A percentile compares a stretch with the other conserved stretches of the same genome.
Evolutionary conservation across 2,329 filamentous ascomycete genomes (phyloP).

Genomic region (Pestalotiopsis sp.): DNA sequence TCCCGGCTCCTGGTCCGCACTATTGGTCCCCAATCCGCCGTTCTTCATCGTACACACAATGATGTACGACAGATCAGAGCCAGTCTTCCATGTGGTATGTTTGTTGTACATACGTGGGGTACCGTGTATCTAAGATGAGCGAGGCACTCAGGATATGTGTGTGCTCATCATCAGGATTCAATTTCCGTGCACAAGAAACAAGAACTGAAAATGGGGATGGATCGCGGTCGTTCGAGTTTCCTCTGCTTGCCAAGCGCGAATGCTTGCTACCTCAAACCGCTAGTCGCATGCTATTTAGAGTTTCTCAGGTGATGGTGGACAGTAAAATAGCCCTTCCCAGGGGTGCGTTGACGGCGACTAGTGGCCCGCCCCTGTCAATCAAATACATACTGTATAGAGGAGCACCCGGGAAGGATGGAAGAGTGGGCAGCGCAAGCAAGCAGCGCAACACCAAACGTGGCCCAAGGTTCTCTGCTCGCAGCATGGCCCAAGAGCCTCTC

Average conservation of each 20-base stretch:
- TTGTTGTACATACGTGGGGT: not conserved
- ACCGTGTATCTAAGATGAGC: not conserved
- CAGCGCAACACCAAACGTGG: not conserved
- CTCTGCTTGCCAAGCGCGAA: not conserved
- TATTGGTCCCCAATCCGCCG: not conserved
- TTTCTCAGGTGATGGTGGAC: conserved; percentile 11
- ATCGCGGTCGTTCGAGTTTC: not conserved
- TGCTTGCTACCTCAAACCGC: conserved; percentile 10
- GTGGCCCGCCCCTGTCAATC: conserved; percentile 2
- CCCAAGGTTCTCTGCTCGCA: not conserved
- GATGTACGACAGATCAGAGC: not conserved
- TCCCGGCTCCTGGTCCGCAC: not conserved
- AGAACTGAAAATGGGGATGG: not conserved
- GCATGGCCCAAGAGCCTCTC: not conserved
- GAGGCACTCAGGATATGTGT: not conserved
- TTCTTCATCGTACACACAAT: not conserved
- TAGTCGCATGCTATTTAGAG: conserved; percentile 10
- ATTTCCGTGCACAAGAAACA: not conserved
- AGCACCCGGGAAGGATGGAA: no score
- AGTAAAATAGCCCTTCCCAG: not conserved
- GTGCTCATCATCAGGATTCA: not conserved
- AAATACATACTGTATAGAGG: no score
- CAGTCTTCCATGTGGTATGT: conserved; percentile 8
- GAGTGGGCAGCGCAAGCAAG: not conserved
- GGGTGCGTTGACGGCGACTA: conserved; percentile 1